Conservation (phyloP, 1,284 basidiomycete genomes). For the Irpex sp. region DNA sequence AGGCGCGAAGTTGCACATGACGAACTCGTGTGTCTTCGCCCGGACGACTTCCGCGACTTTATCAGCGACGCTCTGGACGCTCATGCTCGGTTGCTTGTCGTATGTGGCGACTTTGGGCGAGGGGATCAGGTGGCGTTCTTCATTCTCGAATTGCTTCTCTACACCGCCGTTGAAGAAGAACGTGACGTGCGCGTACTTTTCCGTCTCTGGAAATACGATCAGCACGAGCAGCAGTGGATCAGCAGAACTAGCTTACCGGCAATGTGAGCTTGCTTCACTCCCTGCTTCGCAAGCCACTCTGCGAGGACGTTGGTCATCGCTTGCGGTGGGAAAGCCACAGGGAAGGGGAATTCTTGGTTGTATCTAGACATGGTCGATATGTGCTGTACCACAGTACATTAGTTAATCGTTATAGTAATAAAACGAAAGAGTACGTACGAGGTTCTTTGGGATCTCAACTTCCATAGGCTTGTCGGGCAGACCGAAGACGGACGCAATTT, state of each 20-base stretch:
- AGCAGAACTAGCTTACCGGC: constrained; percentile 45
- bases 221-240: background rate
- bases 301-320: constrained; percentile 89
- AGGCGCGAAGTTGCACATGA: constrained; percentile 95
- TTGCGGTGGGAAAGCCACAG: constrained; percentile 84
- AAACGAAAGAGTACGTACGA: constrained; percentile 40
- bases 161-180: constrained; percentile 97
- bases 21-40: constrained; percentile 68
- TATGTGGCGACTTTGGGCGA: constrained; percentile 90
- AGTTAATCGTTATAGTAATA: background rate
- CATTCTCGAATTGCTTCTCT: constrained; percentile 83
- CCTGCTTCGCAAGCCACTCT: constrained; percentile 79
- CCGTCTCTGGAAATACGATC: constrained; percentile 57
- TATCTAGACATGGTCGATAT: constrained; percentile 94
- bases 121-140: constrained; percentile 82
- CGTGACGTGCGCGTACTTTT: constrained; percentile 93
- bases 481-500: constrained; percentile 78
- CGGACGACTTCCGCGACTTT: constrained; percentile 84
- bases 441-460: constrained; percentile 73
- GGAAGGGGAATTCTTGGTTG: constrained; percentile 84
- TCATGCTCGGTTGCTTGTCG: constrained; percentile 85
- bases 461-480: constrained; percentile 79
- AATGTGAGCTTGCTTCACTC: constrained; percentile 78
- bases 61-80: constrained; percentile 78
- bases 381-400: constrained; percentile 35